Percentiles rank a stretch among this genome's conserved stretches.
Evolutionary conservation across 2,329 filamentous ascomycete species (phyloP).

Genomic region (Aspergillus glaucus): DNA sequence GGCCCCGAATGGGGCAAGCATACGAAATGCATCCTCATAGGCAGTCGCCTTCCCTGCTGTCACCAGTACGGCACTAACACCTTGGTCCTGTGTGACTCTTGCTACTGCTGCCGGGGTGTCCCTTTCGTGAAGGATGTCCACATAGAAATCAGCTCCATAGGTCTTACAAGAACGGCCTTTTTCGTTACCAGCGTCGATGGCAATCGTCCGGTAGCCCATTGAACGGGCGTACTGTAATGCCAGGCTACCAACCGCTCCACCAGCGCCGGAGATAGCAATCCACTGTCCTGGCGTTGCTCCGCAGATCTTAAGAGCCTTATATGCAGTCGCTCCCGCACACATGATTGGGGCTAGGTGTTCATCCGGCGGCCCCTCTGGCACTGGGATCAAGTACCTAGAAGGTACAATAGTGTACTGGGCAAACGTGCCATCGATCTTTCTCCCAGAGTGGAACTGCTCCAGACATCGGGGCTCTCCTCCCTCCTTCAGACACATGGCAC

Average conservation of each 20-base stretch:
- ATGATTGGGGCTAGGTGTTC: constrained; percentile 15
- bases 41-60: constrained; percentile 24
- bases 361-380: constrained; percentile 14
- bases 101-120: neutral
- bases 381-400: constrained; percentile 10
- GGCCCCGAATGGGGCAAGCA: constrained; percentile 34
- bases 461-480: constrained; percentile 13
- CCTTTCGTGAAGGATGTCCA: neutral
- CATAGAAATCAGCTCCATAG: neutral
- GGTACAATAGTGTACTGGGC: constrained; percentile 15
- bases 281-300: constrained; percentile 28
- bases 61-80: constrained; percentile 26
- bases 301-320: constrained; percentile 19
- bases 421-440: constrained; percentile 14
- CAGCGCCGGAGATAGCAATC: constrained; percentile 24
- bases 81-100: constrained; percentile 6
- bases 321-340: constrained; percentile 18
- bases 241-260: constrained; percentile 27
- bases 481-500: constrained; percentile 12
- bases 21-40: constrained; percentile 30
- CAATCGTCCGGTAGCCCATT: constrained; percentile 8
- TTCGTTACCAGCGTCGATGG: neutral
- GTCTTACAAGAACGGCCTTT: neutral
- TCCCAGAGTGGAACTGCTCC: constrained; percentile 11
- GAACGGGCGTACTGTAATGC: constrained; percentile 11